Evolutionary conservation across 179 eudicot genomes (phyloP), one percentile per base, ranked within the genome.

Genomic region (Corrigiola litoralis): DNA sequence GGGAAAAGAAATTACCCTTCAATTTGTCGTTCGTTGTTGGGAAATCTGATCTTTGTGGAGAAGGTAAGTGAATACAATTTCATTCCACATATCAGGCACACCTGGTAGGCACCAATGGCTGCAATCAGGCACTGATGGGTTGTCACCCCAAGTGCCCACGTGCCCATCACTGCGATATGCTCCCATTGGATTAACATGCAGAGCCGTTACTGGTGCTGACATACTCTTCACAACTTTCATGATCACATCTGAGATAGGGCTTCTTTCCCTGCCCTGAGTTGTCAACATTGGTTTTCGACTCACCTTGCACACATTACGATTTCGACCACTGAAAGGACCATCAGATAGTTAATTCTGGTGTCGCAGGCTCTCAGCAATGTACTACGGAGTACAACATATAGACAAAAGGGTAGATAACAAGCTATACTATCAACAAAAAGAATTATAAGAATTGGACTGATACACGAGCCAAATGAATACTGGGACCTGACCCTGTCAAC

Each of bases 21-120:
- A 75, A n/a, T 38, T 66, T 29, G 55, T n/a, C 61, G 61, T 66
- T 70, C 16, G 29, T 4, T 53, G 68, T 27, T 45, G 64, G 61
- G 68, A 33, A 32, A 67, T 42, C 13, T 68, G 66, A 52, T 73
- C 81, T 62, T 73, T 77, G 21, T 73, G 76, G 23, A 80, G 71
- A 52, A 80, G 79, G 74, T 77, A 74, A 3, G 77, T 49, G 61
- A 80, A 68, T 9, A 80, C 31, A 28, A 80, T 71, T 58, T 80
- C 81, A 65, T 80, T 80, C 84, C 84, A 80, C 64, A 56, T 65
- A 68, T 80, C 84, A 48, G 84, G 84, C 32, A 77, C 23, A 42
- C 84, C 84, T 31, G 84, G 84, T 24, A 80, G 74, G 45, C 84
- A 80, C 81, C 81, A 80, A 24, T 80, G 84, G 51, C 81, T 68